These are phyloP conservation scores for Sarocladium strictum DNA, from an alignment of 2,329 filamentous ascomycete species.

Conservation along the genomic window DNA sequence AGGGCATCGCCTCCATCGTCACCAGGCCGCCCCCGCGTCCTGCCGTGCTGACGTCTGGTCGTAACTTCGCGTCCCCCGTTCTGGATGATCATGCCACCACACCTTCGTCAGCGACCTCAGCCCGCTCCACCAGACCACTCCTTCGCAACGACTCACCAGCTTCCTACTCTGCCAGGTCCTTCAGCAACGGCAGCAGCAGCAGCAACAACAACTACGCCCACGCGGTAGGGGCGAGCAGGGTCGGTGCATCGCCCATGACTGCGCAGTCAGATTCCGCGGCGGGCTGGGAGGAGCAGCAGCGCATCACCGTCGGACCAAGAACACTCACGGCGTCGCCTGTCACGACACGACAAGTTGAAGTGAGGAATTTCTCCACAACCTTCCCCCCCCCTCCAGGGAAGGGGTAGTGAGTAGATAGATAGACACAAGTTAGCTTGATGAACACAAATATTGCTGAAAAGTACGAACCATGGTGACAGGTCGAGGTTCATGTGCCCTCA, in stretches of 20 bases:
- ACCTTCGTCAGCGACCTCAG: not conserved
- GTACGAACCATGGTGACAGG: no score
- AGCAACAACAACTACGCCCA: not conserved
- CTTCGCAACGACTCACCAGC: not conserved
- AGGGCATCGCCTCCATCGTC: not conserved
- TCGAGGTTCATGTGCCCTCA: no score
- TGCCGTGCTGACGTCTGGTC: not conserved
- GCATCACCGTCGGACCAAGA: not conserved
- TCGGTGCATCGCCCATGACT: not conserved
- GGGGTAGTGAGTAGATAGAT: no score
- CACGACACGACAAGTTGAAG: not conserved
- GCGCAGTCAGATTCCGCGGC: not conserved
- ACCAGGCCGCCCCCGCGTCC: not conserved
- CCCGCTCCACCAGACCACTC: constrained; percentile 1
- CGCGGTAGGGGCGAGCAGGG: not conserved
- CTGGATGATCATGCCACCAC: not conserved
- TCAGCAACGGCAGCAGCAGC: no score
- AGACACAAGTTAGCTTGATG: no score
- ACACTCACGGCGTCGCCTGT: not conserved
- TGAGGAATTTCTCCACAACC: not conserved
- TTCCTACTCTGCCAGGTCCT: not conserved
- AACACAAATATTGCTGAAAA: no score
- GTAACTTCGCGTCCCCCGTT: not conserved
- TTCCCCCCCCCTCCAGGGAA: not conserved
- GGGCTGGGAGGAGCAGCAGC: not conserved